Conservation (phyloP, 2,329 filamentous ascomycete species). For the Dryadomyces sulphureus region DNA sequence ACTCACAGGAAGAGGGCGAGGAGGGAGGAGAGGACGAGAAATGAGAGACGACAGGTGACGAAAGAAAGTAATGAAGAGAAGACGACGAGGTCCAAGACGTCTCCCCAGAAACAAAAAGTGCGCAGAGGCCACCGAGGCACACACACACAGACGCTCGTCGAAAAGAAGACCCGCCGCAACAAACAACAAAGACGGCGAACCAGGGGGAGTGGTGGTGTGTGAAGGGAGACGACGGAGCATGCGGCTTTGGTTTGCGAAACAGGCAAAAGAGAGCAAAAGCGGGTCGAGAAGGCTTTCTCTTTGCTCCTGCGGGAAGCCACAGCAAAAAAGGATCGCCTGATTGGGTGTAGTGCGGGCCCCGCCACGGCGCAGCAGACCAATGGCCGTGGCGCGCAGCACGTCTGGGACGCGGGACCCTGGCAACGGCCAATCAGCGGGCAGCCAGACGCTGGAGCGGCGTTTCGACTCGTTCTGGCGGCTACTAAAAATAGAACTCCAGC, state of each 20-base stretch:
- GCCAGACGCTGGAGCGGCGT: slow-evolving; percentile 6
- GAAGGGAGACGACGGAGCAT: not conserved
- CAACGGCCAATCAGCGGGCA: slow-evolving; percentile 6
- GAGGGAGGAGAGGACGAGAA: not conserved
- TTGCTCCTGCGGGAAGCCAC: not conserved
- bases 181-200: not conserved
- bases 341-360: not conserved
- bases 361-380: not conserved
- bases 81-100: not conserved
- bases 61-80: not conserved
- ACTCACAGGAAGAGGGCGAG: not conserved
- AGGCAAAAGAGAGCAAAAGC: slow-evolving; percentile 5
- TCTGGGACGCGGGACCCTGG: not conserved
- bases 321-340: not conserved
- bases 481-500: slow-evolving; percentile 12
- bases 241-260: slow-evolving; percentile 4
- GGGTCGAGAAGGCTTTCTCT: slow-evolving; percentile 2
- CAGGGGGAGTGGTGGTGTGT: not conserved
- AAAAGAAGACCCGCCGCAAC: not conserved
- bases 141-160: not conserved
- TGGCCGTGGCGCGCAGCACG: not conserved
- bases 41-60: not conserved
- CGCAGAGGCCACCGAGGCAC: not conserved
- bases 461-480: slow-evolving; percentile 12
- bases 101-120: not conserved